Percentiles rank a stretch among this genome's conserved stretches.
phyloP scores from a whole-genome alignment of 2,329 filamentous ascomycete species.

The Trichoderma sp. region DNA sequence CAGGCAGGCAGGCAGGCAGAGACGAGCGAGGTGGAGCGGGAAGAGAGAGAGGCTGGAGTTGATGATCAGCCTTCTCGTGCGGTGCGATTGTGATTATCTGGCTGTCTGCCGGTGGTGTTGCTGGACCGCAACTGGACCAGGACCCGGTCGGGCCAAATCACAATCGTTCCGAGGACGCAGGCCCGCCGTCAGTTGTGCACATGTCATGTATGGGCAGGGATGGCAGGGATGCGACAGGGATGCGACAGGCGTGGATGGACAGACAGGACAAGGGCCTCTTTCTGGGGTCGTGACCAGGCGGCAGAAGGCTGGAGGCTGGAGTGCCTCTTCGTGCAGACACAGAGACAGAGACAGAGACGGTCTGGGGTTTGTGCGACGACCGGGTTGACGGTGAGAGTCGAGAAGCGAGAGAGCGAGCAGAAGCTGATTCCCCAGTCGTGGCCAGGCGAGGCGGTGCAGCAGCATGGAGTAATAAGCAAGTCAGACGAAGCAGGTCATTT shows the following conservation, averaged over 20 bases:
- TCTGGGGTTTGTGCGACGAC: not conserved
- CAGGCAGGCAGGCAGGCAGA: not conserved
- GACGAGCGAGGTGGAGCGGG: constrained; percentile 21
- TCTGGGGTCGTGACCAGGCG: constrained; percentile 24
- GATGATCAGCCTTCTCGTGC: not conserved
- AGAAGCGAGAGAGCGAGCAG: not conserved
- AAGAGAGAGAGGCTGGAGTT: constrained; percentile 20
- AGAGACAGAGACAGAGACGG: no score
- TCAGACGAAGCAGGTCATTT: no score
- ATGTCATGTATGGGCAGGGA: not conserved
- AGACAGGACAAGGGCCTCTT: not conserved
- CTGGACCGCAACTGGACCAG: not conserved
- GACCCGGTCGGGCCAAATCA: no score
- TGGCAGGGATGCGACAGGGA: not conserved
- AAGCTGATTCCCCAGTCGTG: not conserved
- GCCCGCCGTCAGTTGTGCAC: no score
- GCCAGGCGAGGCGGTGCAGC: constrained; percentile 3
- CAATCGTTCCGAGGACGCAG: no score
- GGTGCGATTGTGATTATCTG: no score
- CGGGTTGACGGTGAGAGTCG: not conserved
- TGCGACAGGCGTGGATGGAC: no score
- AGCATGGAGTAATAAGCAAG: no score
- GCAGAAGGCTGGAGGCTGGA: not conserved
- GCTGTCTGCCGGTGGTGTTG: not conserved
- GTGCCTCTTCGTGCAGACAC: no score